Evolutionary conservation across 108 stramenopile species (phyloP).

Genomic region (Cyclotella kingstonii): DNA sequence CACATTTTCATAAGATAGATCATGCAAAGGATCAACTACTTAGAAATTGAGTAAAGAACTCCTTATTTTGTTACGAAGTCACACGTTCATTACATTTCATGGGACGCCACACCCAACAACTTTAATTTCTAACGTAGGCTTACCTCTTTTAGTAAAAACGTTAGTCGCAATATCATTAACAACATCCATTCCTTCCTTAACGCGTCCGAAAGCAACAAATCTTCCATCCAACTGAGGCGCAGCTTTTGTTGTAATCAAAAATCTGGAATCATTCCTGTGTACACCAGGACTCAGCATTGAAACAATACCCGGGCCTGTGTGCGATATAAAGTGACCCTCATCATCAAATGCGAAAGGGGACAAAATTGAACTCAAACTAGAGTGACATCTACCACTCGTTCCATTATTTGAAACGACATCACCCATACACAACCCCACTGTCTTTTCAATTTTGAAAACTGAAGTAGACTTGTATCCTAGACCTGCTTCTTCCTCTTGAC

Average conservation of each 20-base stretch:
- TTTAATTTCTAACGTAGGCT: slow-evolving; percentile 58
- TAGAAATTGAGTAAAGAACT: no score
- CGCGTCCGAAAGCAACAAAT: slow-evolving; percentile 76
- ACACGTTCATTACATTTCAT: slow-evolving; percentile 1
- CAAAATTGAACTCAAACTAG: slow-evolving; percentile 11
- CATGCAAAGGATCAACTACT: no score
- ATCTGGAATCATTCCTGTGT: slow-evolving; percentile 75
- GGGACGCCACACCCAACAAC: slow-evolving; percentile 59
- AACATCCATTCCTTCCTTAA: slow-evolving; percentile 68
- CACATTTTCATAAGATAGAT: no score
- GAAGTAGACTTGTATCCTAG: slow-evolving; percentile 49
- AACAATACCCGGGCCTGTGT: slow-evolving; percentile 55
- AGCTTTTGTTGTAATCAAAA: slow-evolving; percentile 57
- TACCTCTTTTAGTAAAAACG: slow-evolving; percentile 70
- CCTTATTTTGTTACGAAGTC: not conserved
- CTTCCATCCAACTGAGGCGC: slow-evolving; percentile 85
- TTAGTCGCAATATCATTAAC: slow-evolving; percentile 56
- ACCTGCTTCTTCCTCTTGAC: slow-evolving; percentile 22
- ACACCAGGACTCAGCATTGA: slow-evolving; percentile 76
- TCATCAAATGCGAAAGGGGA: slow-evolving; percentile 34
- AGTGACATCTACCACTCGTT: slow-evolving; percentile 32
- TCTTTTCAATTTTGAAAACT: slow-evolving; percentile 72
- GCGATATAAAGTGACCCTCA: slow-evolving; percentile 32
- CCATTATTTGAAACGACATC: slow-evolving; percentile 51
- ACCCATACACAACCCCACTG: slow-evolving; percentile 68